Conservation (phyloP, 768 basidiomycete species). For the Lactarius deliciosus region DNA sequence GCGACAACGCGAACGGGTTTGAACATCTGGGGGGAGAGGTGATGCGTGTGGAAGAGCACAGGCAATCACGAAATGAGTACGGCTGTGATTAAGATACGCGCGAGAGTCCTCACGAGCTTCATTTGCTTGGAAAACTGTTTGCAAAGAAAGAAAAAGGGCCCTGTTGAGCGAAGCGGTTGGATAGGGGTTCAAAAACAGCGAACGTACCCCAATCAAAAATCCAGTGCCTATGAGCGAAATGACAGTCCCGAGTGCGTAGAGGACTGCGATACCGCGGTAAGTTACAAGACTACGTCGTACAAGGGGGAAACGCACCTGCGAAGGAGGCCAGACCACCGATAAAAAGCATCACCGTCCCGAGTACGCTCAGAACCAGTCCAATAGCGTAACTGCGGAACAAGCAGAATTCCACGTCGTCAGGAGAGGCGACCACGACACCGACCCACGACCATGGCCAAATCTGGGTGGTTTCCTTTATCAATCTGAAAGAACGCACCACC, state of each 20-base stretch:
- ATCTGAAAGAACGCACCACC: slow-evolving; percentile 57
- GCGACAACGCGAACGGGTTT: slow-evolving; percentile 87
- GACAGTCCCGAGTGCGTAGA: slow-evolving; percentile 81
- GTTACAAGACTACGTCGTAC: slow-evolving; percentile 9
- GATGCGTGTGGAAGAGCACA: neutral
- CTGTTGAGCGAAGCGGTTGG: neutral
- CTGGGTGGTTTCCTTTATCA: neutral
- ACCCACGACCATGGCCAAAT: neutral
- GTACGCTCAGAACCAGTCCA: slow-evolving; percentile 77
- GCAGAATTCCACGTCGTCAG: neutral
- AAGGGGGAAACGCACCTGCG: slow-evolving; percentile 55
- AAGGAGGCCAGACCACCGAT: slow-evolving; percentile 67
- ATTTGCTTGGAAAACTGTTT: slow-evolving; percentile 73
- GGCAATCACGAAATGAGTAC: neutral
- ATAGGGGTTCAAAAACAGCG: neutral
- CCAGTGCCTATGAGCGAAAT: slow-evolving; percentile 85
- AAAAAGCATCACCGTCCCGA: slow-evolving; percentile 78
- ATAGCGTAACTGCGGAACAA: slow-evolving; percentile 55
- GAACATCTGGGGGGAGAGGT: slow-evolving; percentile 75
- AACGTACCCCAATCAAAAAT: slow-evolving; percentile 83
- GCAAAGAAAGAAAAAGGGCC: neutral
- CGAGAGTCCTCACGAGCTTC: slow-evolving; percentile 57
- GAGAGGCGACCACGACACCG: neutral
- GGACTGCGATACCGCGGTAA: slow-evolving; percentile 45
- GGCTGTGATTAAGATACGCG: neutral